phyloP scores from a whole-genome alignment of 148 eudicot species.

The Camellia lanceoleosa region DNA sequence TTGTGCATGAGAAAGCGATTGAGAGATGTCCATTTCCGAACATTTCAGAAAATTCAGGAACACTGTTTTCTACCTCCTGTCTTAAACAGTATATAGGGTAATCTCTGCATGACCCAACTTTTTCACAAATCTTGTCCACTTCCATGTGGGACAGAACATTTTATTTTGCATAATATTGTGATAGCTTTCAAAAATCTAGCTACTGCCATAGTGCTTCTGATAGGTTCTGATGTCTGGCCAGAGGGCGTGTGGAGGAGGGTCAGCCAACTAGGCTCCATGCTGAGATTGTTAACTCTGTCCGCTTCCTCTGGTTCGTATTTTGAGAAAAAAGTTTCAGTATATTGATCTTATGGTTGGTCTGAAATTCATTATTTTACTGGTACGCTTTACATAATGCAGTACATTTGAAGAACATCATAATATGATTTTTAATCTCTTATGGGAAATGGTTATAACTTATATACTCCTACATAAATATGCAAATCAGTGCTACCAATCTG shows the following conservation, averaged over 20 bases:
- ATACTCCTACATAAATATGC: constrained; percentile 62
- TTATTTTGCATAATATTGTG: not conserved
- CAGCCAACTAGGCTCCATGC: constrained; percentile 33
- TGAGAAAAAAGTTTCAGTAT: not conserved
- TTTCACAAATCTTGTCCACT: not conserved
- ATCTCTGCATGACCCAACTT: not conserved
- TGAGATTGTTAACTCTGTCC: constrained; percentile 67
- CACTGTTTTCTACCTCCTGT: constrained; percentile 52
- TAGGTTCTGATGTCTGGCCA: constrained; percentile 31
- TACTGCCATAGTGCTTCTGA: constrained; percentile 21
- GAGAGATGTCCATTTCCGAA: constrained; percentile 77
- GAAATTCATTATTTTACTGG: constrained; percentile 14
- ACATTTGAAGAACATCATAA: constrained; percentile 68
- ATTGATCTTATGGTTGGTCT: constrained; percentile 9
- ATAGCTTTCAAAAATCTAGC: not conserved
- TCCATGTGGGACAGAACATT: not conserved
- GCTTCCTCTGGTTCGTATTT: constrained; percentile 72
- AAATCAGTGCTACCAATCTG: constrained; percentile 75
- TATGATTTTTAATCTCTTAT: constrained; percentile 45
- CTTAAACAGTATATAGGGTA: constrained; percentile 76
- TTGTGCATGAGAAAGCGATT: constrained; percentile 61
- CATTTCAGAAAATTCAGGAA: constrained; percentile 50
- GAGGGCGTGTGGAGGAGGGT: constrained; percentile 63
- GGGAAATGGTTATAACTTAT: constrained; percentile 87
- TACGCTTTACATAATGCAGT: constrained; percentile 37